Evolutionary conservation across 352 stramenopile genomes (phyloP), one percentile per base, ranked within the genome.

Genomic region (Pythium scleroteichum): DNA sequence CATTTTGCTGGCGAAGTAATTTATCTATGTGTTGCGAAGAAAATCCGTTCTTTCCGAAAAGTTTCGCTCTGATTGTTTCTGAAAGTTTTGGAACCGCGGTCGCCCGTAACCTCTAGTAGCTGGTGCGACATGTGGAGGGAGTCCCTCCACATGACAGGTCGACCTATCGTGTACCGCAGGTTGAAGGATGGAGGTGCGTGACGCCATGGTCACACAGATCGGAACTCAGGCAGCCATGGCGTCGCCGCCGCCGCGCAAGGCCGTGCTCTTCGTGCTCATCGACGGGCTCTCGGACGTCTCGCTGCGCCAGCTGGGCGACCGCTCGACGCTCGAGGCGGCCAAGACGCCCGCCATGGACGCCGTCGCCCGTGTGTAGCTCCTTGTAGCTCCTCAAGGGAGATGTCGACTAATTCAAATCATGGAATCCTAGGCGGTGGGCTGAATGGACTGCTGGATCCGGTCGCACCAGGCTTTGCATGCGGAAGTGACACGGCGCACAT

Each of bases 401-500:
- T 6, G 22, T 29, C 20, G 20, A 26, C 13, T 6, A n/a, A 8
- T 53, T 23, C 29, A 40, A 29, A 40, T 65, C 22, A 54, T 24
- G 4, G 23, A 44, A n/a, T 19, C 5, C 10, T 68, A 90, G 81
- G 72, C 22, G 82, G 78, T 8, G 87, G 87, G n/a, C 47, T 96
- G 13, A 92, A 83, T 23, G 87, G 87, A 12, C 73, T 96, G 20
- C 79, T 96, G 76, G 87, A 96, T 57, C 85, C 87, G 1, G 87
- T 96, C 27, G 80, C 87, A 54, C 87, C 87, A 44, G 87, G 87
- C 35, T 91, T 85, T 57, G 87, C 83, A 32, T 96, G 87, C 56
- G 87, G 87, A 5, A 94, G 85, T 51, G 87, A 96, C 62, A 96
- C 87, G 1, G 87, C 87, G 19, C 87, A 96, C 68, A 96, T 96